A percentile compares a stretch with the other conserved stretches of the same genome.
These are phyloP conservation scores for Tetratostichococcus sp. DNA, from an alignment of 139 green algal genomes.

Conservation along the genomic window DNA sequence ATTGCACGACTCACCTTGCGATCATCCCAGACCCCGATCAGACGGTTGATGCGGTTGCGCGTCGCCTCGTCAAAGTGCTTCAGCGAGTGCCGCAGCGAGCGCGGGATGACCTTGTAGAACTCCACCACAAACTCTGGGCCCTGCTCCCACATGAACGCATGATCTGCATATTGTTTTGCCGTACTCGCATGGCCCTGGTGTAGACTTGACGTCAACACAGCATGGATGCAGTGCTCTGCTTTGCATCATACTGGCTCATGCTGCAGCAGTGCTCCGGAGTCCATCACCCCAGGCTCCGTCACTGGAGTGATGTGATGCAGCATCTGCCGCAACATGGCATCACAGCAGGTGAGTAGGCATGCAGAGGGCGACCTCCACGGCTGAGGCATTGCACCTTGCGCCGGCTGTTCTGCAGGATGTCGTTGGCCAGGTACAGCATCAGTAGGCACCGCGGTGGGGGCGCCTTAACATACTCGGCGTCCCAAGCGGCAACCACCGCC, in stretches of 20 bases:
- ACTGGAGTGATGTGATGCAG: too few species aligned
- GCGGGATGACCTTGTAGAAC: conserved; percentile 56
- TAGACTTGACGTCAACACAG: too few species aligned
- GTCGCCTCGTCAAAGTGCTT: conserved; percentile 38
- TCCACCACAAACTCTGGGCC: conserved; percentile 63
- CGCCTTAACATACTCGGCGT: conserved; percentile 33
- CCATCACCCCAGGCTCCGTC: too few species aligned
- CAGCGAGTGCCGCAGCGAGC: conserved; percentile 36
- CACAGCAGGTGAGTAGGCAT: too few species aligned
- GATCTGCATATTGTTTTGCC: too few species aligned
- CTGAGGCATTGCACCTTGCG: background rate
- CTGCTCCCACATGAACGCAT: conserved; percentile 29
- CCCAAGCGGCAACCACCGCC: conserved; percentile 34
- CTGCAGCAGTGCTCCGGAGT: too few species aligned
- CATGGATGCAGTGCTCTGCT: too few species aligned
- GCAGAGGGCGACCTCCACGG: too few species aligned
- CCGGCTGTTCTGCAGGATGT: conserved; percentile 70
- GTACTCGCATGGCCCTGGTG: too few species aligned
- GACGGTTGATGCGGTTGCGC: conserved; percentile 9
- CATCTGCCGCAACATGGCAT: too few species aligned
- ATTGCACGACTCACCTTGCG: conserved; percentile 40
- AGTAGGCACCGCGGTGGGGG: conserved; percentile 33
- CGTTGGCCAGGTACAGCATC: conserved; percentile 70
- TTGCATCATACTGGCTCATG: too few species aligned
- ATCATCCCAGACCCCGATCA: conserved; percentile 55